phyloP scores from a whole-genome alignment of 768 basidiomycete genomes.

The Sarcodon sp. region DNA sequence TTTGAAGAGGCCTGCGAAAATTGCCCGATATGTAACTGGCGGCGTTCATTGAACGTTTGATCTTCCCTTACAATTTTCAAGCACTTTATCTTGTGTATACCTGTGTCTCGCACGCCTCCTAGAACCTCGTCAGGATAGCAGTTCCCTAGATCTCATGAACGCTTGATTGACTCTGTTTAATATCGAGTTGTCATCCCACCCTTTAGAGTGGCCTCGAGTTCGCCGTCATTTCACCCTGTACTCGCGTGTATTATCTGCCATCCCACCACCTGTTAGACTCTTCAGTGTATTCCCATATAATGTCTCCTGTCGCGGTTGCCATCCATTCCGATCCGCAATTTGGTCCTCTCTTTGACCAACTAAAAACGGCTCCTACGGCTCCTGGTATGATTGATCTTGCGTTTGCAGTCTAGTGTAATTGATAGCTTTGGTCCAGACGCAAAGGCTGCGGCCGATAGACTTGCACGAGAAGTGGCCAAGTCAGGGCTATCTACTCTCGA shows the following conservation, averaged over 20 bases:
- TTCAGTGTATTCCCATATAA: constrained; percentile 13
- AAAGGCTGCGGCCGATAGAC: constrained; percentile 70
- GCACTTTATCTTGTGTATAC: no score
- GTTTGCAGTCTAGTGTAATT: not conserved
- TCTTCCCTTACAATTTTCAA: no score
- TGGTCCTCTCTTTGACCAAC: constrained; percentile 27
- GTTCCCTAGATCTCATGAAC: constrained; percentile 1
- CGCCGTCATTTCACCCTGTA: constrained; percentile 10
- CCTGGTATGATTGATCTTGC: constrained; percentile 16
- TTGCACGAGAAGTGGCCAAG: constrained; percentile 61
- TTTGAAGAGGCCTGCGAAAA: no score
- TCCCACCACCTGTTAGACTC: constrained; percentile 2
- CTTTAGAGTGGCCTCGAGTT: constrained; percentile 8
- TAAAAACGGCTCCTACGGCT: constrained; percentile 23
- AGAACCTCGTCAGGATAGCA: no score
- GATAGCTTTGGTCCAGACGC: constrained; percentile 39
- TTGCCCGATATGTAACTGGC: no score
- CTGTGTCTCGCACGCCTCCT: no score
- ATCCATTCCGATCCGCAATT: constrained; percentile 30
- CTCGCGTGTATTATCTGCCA: constrained; percentile 10
- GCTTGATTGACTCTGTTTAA: constrained; percentile 1
- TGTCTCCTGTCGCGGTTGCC: constrained; percentile 45
- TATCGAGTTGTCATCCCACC: constrained; percentile 12
- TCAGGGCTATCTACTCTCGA: constrained; percentile 45
- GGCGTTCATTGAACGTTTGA: no score